Conservation (phyloP, 768 basidiomycete genomes). For the Tephrocybe sp. region DNA sequence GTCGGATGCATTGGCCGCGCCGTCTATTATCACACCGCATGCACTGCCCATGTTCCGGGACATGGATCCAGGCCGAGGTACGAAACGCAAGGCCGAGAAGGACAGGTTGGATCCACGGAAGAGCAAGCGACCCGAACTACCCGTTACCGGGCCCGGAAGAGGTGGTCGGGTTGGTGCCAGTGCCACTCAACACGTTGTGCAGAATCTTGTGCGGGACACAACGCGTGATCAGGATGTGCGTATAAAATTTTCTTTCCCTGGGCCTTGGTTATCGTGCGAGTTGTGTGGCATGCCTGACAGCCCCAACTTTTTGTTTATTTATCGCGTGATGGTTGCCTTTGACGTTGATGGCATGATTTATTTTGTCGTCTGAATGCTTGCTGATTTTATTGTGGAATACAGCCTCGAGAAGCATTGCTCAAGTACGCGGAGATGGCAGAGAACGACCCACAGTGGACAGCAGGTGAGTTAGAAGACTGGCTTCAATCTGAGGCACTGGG, state of each 20-base stretch:
- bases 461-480: conserved; percentile 59
- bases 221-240: conserved; percentile 94
- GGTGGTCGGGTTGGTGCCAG: conserved; percentile 96
- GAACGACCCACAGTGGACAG: conserved; percentile 80
- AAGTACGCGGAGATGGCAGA: conserved; percentile 83
- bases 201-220: conserved; percentile 89
- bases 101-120: conserved; percentile 88
- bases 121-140: conserved; percentile 89
- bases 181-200: conserved; percentile 96
- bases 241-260: conserved; percentile 27
- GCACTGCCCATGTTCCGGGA: conserved; percentile 93
- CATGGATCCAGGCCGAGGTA: conserved; percentile 67
- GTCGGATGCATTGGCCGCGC: conserved; percentile 81
- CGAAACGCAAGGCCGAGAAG: conserved; percentile 89
- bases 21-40: conserved; percentile 91
- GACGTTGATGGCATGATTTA: conserved; percentile 13
- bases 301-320: conserved; percentile 21
- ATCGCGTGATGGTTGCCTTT: conserved; percentile 17
- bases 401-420: conserved; percentile 97
- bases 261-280: conserved; percentile 15
- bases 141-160: conserved; percentile 88
- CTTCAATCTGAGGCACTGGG: conserved; percentile 17
- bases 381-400: conserved; percentile 24
- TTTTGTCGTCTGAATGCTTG: background rate
- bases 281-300: conserved; percentile 13